A percentile compares a stretch with the other conserved stretches of the same genome.
Evolutionary conservation across 768 basidiomycete genomes (phyloP).

Genomic region (Russula sp.): DNA sequence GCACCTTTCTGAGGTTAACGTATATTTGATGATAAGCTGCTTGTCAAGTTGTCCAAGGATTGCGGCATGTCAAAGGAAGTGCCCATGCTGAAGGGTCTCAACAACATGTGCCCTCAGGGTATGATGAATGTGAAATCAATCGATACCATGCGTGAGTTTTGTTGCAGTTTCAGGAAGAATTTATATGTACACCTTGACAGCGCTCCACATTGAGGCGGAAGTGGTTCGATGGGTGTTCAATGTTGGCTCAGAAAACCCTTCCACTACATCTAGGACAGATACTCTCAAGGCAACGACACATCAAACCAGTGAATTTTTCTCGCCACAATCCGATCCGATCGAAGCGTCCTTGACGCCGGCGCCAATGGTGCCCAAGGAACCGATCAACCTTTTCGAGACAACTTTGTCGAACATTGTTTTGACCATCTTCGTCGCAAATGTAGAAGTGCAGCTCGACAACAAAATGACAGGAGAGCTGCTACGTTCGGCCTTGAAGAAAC

Average conservation of each 20-base stretch:
- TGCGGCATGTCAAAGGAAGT: conserved; percentile 51
- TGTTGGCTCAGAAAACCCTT: conserved; percentile 58
- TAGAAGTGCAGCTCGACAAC: conserved; percentile 60
- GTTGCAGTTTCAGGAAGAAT: conserved; percentile 14
- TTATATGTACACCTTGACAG: conserved; percentile 37
- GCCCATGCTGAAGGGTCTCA: conserved; percentile 55
- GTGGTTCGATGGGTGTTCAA: conserved; percentile 78
- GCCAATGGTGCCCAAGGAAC: conserved; percentile 35
- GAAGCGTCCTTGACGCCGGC: conserved; percentile 35
- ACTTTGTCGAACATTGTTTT: conserved; percentile 56
- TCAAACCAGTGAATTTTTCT: conserved; percentile 40
- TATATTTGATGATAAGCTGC: conserved; percentile 79
- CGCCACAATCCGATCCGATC: conserved; percentile 41
- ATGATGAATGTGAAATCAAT: conserved; percentile 70
- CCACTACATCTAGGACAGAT: conserved; percentile 29
- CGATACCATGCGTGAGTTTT: conserved; percentile 55
- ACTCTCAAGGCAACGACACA: not conserved
- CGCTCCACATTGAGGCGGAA: conserved; percentile 74
- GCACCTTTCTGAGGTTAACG: conserved; percentile 67
- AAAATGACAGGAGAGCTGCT: conserved; percentile 72
- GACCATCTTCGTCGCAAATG: conserved; percentile 62
- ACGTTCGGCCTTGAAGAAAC: conserved; percentile 93
- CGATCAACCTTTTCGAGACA: conserved; percentile 36
- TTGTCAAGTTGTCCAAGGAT: conserved; percentile 64
- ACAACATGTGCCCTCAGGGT: conserved; percentile 51